These are phyloP conservation scores for Phialophora verrucosa DNA, from an alignment of 2,329 filamentous ascomycete species.

Conservation along the genomic window DNA sequence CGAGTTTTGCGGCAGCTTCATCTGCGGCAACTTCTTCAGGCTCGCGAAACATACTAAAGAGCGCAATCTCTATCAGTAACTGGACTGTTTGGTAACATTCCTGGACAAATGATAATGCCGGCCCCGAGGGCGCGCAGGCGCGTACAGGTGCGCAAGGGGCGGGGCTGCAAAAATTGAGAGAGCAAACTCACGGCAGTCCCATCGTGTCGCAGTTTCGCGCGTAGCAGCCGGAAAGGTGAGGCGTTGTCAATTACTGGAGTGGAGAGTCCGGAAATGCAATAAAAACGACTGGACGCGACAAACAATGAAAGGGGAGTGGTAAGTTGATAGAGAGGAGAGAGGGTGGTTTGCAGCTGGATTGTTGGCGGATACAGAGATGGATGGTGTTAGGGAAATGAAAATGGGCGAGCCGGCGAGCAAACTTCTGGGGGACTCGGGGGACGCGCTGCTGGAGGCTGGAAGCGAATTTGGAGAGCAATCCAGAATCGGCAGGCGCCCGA, in stretches of 20 bases:
- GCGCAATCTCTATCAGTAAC: slow-evolving; percentile 24
- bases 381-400: slow-evolving; percentile 19
- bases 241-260: slow-evolving; percentile 35
- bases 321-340: slow-evolving; percentile 20
- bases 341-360: slow-evolving; percentile 30
- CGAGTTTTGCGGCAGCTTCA: slow-evolving; percentile 54
- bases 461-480: not conserved
- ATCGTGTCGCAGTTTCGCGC: slow-evolving; percentile 43
- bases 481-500: slow-evolving; percentile 8
- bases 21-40: slow-evolving; percentile 55
- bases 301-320: slow-evolving; percentile 25
- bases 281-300: slow-evolving; percentile 26
- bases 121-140: slow-evolving; percentile 25
- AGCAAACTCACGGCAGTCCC: slow-evolving; percentile 56
- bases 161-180: slow-evolving; percentile 20
- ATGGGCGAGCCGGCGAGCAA: slow-evolving; percentile 1
- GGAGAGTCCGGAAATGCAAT: slow-evolving; percentile 32
- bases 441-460: not conserved
- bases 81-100: not conserved
- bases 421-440: not conserved
- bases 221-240: not conserved
- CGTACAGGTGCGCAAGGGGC: slow-evolving; percentile 30
- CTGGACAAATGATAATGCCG: slow-evolving; percentile 33
- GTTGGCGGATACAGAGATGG: slow-evolving; percentile 18
- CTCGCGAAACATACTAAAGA: slow-evolving; percentile 60